These are phyloP conservation scores for Gastrolobium bilobum DNA, from an alignment of 306 rosid species.

Conservation along the genomic window DNA sequence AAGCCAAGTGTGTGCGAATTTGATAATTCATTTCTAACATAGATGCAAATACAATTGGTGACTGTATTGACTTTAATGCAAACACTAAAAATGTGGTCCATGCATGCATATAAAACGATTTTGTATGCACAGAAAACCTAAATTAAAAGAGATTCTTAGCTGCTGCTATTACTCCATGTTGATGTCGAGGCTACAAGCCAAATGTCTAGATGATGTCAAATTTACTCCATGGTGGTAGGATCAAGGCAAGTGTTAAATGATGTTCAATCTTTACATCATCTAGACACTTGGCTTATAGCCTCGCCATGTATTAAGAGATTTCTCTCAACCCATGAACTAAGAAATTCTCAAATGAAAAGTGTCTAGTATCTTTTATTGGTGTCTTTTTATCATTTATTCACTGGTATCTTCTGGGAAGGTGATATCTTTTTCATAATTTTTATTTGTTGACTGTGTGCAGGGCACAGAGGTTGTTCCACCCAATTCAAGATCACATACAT, in stretches of 20 bases:
- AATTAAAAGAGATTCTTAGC: background rate
- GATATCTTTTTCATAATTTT: conserved; percentile 3
- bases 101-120: conserved; percentile 15
- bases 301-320: background rate
- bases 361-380: background rate
- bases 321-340: conserved; percentile 11
- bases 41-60: conserved; percentile 13
- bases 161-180: background rate
- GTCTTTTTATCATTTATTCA: conserved; percentile 16
- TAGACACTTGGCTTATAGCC: background rate
- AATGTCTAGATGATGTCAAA: too few species aligned
- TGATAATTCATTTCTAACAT: conserved; percentile 17
- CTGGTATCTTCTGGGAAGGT: conserved; percentile 33
- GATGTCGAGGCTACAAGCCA: too few species aligned
- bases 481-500: conserved; percentile 92
- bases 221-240: background rate
- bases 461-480: conserved; percentile 88
- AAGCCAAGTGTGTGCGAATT: background rate
- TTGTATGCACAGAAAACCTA: conserved; percentile 1
- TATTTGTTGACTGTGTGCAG: conserved; percentile 59
- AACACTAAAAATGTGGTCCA: conserved; percentile 5
- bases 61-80: background rate
- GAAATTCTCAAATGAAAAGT: conserved; percentile 25
- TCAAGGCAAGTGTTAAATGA: background rate
- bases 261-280: conserved; percentile 11